Evolutionary conservation across 495 filamentous ascomycete species (phyloP), one percentile per base, ranked within the genome.

Genomic region (Acidomyces sp.): DNA sequence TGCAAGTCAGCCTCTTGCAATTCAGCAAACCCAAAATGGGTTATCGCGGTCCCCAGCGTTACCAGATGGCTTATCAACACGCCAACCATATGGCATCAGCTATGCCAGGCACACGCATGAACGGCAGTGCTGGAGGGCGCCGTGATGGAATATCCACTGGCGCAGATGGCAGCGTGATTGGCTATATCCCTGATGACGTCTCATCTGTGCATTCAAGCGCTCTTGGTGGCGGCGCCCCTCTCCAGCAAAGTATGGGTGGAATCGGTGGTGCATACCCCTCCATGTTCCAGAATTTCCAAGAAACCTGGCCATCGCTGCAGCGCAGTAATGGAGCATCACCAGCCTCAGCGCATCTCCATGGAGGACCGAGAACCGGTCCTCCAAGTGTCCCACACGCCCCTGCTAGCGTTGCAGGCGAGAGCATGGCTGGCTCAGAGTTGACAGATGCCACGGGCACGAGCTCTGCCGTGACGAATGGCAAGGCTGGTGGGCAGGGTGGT

Each of bases 181-280:
- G 82, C 15, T 96, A 92, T 53, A 95, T 99, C 40, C 86, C 90
- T 0, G 90, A 99, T 55, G 90, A 99, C 60, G 85, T 95, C 17
- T 94, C 87, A 20, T 93, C 85, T 1, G 80, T 96, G 25, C 86
- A 99, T 57, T 88, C 87, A 28, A 92, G 85, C 16, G 82, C 88
- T 7, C 69, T 95, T 23, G 84, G 84, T 24, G 85, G 85, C 28
- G 82, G 29, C 7, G 49, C 31, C n/a, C 39, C 83, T 29, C 80
- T 78, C 11, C 61, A 86, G 31, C 69, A 78, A 13, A n/a, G n/a
- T n/a, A n/a, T n/a, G n/a, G n/a, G n/a, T n/a, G n/a, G n/a, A n/a
- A n/a, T n/a, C n/a, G n/a, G n/a, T n/a, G n/a, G n/a, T n/a, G n/a
- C n/a, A n/a, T 99, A 86, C 55, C 90, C 90, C 6, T 82, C 79